Percentiles rank a stretch among this genome's conserved stretches.
Evolutionary conservation across 1,284 basidiomycete genomes (phyloP).

Genomic region (Serendipita sp.): DNA sequence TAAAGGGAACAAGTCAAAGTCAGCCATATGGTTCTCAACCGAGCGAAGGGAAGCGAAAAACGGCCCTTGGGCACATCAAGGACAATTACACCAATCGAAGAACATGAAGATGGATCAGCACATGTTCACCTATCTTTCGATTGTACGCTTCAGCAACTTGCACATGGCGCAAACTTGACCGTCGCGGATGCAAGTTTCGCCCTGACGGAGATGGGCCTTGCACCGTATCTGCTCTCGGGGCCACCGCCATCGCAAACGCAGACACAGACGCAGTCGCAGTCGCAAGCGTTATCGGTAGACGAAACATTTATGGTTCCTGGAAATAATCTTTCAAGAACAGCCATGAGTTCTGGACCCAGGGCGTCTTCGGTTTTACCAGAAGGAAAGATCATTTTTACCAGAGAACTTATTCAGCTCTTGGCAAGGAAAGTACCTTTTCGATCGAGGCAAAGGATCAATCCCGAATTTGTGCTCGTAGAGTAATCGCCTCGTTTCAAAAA

Average conservation of each 20-base stretch:
- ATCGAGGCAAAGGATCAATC: background rate
- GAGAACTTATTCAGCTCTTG: background rate
- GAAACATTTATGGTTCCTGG: no score
- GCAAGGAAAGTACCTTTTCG: background rate
- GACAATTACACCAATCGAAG: background rate
- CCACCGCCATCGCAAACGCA: background rate
- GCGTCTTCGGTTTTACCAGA: background rate
- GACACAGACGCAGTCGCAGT: background rate
- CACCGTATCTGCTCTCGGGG: background rate
- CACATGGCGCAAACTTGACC: conserved; percentile 4
- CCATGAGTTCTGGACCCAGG: no score
- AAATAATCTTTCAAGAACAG: no score
- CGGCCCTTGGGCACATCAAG: background rate
- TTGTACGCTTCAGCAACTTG: conserved; percentile 5
- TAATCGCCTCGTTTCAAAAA: no score
- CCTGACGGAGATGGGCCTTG: conserved; percentile 5
- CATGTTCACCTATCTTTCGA: background rate
- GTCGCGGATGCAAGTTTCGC: conserved; percentile 8
- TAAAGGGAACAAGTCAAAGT: background rate
- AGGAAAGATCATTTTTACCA: background rate
- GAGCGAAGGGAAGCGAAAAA: conserved; percentile 2
- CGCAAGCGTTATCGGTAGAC: no score
- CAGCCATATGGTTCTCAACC: background rate
- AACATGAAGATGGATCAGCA: background rate
- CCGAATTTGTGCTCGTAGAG: background rate